Conservation (phyloP, 768 basidiomycete genomes). For the Boletus rex-veris region DNA sequence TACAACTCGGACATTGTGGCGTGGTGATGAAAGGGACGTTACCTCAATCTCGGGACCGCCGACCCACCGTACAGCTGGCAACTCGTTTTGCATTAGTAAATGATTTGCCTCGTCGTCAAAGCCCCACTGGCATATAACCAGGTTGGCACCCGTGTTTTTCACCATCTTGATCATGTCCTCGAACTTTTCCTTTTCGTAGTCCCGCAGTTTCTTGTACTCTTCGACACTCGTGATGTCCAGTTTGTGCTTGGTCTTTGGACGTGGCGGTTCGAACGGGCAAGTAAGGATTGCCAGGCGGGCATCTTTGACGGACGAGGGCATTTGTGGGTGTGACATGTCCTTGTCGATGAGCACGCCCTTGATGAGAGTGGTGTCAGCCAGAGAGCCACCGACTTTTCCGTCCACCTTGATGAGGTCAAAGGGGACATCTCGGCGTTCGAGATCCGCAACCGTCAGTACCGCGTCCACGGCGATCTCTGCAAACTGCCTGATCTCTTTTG, state of each 20-base stretch:
- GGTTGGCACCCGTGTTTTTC: constrained; percentile 94
- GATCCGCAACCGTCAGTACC: constrained; percentile 90
- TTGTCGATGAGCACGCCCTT: constrained; percentile 99
- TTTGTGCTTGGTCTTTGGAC: constrained; percentile 99
- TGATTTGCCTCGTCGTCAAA: constrained; percentile 99
- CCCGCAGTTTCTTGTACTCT: constrained; percentile 91
- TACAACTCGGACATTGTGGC: neutral
- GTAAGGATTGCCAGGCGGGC: constrained; percentile 95
- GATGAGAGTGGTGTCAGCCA: constrained; percentile 93
- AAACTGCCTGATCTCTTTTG: constrained; percentile 93
- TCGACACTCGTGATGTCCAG: constrained; percentile 95
- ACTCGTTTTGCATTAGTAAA: constrained; percentile 93
- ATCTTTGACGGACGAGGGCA: constrained; percentile 86
- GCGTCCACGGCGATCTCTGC: constrained; percentile 98
- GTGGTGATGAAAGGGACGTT: neutral
- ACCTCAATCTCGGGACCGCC: constrained; percentile 99
- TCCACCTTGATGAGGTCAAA: constrained; percentile 99
- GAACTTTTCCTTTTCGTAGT: constrained; percentile 96
- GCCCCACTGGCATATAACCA: constrained; percentile 99
- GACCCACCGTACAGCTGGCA: constrained; percentile 98
- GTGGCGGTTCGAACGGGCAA: constrained; percentile 97
- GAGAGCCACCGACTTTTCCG: constrained; percentile 96
- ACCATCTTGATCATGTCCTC: constrained; percentile 95
- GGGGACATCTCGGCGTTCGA: constrained; percentile 90
- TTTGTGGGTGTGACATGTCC: constrained; percentile 99